Base-by-base conservation (phyloP, 139 green algal genomes). In the Monoraphidium neglectum region DNA sequence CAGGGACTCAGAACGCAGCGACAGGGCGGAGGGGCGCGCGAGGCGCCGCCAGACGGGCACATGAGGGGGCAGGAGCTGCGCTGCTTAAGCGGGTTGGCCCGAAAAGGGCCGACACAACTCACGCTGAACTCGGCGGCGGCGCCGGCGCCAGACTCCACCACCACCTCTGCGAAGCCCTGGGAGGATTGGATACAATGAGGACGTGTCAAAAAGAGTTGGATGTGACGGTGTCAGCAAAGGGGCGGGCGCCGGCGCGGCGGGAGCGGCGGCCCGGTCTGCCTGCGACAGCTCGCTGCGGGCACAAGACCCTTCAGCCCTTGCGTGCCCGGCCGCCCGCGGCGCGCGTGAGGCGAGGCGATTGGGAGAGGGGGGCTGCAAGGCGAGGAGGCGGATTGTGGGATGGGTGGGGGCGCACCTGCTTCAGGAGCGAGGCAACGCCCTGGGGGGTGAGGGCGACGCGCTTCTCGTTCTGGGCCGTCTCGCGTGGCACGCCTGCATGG, bases 61-160 rank as follows among this genome's bases (percentile, higher is more conserved):
- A 70, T 35, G 38, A 43, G 40, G 51, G 15, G 5, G 51, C 26
- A 37, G 6, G 8, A 70, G 26, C 33, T 33, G 62, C 59, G 16
- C 26, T 43, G 10, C 36, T 15, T n/a, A 26, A 36, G n/a, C 35
- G 40, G 21, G 33, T 33, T 8, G 56, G 5, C 15, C 62, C 46
- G 16, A 13, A 21, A 49, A 43, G 26, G 16, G 47, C 36, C 72
- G 3, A 28, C 26, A 37, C 26, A 53, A 16, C 82, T 68, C 38
- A 94, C 90, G 54, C 77, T 87, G 74, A 97, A 96, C 54, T 92
- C 85, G 21, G 92, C 79, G 1, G 56, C 57, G 16, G 79, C 75
- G 66, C 94, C 94, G 6, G 94, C 94, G 32, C 89, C 90, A 2
- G 47, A 67, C 79, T 96, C 83, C 0, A 98, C 86, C 1, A 88